phyloP scores from a whole-genome alignment of 257 asterid genomes.

The Petrea volubilis region DNA sequence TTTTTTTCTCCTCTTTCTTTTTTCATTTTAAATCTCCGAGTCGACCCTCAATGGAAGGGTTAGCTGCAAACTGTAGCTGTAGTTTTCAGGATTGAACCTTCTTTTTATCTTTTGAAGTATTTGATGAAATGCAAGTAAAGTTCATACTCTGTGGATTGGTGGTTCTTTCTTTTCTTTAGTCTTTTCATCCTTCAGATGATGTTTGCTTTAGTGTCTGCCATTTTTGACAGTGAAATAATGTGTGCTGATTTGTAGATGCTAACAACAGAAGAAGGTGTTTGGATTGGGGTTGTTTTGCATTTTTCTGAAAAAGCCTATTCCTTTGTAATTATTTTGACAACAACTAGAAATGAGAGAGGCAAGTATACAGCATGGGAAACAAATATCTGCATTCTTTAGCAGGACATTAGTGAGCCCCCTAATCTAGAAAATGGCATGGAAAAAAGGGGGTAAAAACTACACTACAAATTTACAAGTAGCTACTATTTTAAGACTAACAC shows the following conservation, averaged over 20 bases:
- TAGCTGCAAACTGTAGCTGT: conserved; percentile 14
- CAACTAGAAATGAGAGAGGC: conserved; percentile 39
- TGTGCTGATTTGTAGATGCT: too few species aligned
- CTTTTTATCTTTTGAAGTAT: not conserved
- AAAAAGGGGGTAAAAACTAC: conserved; percentile 51
- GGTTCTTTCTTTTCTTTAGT: not conserved
- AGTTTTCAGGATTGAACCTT: not conserved
- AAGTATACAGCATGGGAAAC: conserved; percentile 30
- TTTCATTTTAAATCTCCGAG: too few species aligned
- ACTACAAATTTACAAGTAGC: conserved; percentile 74
- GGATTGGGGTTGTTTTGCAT: not conserved
- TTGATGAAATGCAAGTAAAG: not conserved
- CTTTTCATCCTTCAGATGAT: not conserved
- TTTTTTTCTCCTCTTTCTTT: too few species aligned
- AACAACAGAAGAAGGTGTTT: too few species aligned
- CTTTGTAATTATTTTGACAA: conserved; percentile 33
- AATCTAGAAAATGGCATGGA: conserved; percentile 37
- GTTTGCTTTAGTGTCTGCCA: too few species aligned
- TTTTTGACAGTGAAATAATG: too few species aligned
- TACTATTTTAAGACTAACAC: conserved; percentile 33
- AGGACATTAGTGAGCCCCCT: conserved; percentile 43
- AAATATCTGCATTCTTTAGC: conserved; percentile 66
- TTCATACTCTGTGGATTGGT: not conserved
- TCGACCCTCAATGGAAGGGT: not conserved
- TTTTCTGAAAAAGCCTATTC: not conserved